Percentiles rank a stretch among this genome's conserved stretches.
phyloP scores from a whole-genome alignment of 2,329 filamentous ascomycete genomes.

The Penicillium sp. region DNA sequence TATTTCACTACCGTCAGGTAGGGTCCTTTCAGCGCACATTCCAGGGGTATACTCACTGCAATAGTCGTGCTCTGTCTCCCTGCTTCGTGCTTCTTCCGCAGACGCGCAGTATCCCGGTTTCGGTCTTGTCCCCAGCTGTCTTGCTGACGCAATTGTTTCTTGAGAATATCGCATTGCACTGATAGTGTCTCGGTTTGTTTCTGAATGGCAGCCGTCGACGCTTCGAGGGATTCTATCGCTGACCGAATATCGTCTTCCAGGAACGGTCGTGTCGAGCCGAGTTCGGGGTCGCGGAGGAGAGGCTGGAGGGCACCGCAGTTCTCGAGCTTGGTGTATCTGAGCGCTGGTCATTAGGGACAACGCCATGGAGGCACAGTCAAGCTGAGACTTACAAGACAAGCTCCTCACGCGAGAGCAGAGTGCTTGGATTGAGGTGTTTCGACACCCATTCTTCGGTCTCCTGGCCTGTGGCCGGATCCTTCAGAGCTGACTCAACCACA shows the following conservation, averaged over 20 bases:
- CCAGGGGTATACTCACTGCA: slow-evolving; percentile 31
- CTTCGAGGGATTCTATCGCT: slow-evolving; percentile 39
- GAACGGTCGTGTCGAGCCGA: slow-evolving; percentile 39
- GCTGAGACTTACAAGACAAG: slow-evolving; percentile 34
- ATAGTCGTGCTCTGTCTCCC: slow-evolving; percentile 37
- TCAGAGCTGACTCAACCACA: slow-evolving; percentile 32
- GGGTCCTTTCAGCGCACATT: neutral
- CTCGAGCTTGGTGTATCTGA: slow-evolving; percentile 40
- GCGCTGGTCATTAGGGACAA: neutral
- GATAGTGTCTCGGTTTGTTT: slow-evolving; percentile 37
- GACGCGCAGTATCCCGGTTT: slow-evolving; percentile 30
- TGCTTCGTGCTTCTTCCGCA: slow-evolving; percentile 39
- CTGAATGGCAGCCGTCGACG: slow-evolving; percentile 39
- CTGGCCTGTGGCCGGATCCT: slow-evolving; percentile 18
- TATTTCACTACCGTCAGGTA: slow-evolving; percentile 6
- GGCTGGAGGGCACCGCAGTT: slow-evolving; percentile 32
- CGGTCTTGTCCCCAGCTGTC: slow-evolving; percentile 27
- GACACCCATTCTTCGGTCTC: slow-evolving; percentile 36
- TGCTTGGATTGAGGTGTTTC: slow-evolving; percentile 35
- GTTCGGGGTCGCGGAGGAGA: slow-evolving; percentile 31
- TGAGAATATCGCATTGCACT: slow-evolving; percentile 35
- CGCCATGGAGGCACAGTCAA: neutral
- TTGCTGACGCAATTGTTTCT: slow-evolving; percentile 27
- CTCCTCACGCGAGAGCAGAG: slow-evolving; percentile 45
- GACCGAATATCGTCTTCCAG: slow-evolving; percentile 42